Evolutionary conservation across 2,329 filamentous ascomycete species (phyloP), one percentile per base, ranked within the genome.

Genomic region (Xylaria sp.): DNA sequence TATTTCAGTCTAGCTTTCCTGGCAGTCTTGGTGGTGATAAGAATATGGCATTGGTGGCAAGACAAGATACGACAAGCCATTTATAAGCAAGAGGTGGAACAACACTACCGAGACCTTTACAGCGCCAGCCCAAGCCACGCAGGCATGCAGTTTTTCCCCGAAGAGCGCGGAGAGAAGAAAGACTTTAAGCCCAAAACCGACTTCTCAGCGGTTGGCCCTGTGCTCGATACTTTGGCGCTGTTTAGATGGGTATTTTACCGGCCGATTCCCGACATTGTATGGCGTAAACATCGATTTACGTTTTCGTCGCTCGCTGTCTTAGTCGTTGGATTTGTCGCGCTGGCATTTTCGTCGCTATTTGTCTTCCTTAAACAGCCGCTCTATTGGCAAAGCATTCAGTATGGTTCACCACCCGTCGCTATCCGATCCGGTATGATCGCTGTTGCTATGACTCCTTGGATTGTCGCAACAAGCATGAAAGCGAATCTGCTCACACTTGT

Each of bases 401-500:
- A 88, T 75, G 95, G 95, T 49, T 97, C 95, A 0, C 95, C 95
- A 33, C 95, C 95, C 0, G 79, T 98, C 64, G 93, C 94, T 10
- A 89, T 97, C 69, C 88, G 95, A 72, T 86, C 94, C 7, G 95
- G 95, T 57, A 97, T 97, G 95, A 88, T 97, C 65, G 90, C 94
- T 13, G 91, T 97, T 15, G 93, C 95, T 13, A 88, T 97, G 86
- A 91, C 96, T 54, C 95, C 95, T 0, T 97, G 94, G 94, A 95
- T 97, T 72, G 84, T 97, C 59, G 93, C 91, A 20, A 89, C 96
- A 11, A 93, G 92, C 77, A 97, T 93, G 86, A 97, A 97, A 80
- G 92, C 93, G 17, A 98, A 97, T 77, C 77, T 97, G 38, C 87
- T 98, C 64, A 91, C 92, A 0, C 81, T 94, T 65, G 81, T 97